Evolutionary conservation across 768 basidiomycete genomes (phyloP), one percentile per base, ranked within the genome.

Genomic region (Hygrocybe punicea): DNA sequence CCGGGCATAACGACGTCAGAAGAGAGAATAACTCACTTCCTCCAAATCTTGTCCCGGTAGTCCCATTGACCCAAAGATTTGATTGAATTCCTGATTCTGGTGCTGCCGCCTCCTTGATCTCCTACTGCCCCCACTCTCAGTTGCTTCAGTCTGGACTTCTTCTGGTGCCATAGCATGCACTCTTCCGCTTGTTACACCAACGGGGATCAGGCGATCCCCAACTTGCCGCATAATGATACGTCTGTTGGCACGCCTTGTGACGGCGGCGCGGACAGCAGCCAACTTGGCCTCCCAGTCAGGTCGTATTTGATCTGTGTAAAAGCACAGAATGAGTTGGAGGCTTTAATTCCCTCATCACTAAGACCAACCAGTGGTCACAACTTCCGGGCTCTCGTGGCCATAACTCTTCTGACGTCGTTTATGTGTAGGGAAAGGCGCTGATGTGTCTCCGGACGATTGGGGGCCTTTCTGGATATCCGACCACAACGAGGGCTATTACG

Each of bases 221-320:
- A 98, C 93, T 72, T 98, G 93, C 44, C 97, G 86, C 94, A 99
- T 98, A 55, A 99, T 89, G 69, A 98, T 96, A 45, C 97, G 83
- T 66, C 97, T 81, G 68, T 96, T 95, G 8, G 97, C 97, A 24
- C 95, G 87, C 58, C 97, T 84, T n/a, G 92, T 85, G 35, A 93
- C 95, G n/a, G 92, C 88, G 33, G 97, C 96, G 57, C 91, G 88
- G 44, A 98, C 93, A 36, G 93, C 87, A 47, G 92, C 93, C 37
- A 98, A 74, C 72, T 98, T 98, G 42, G 87, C 83, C 76, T 98
- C 95, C 97, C 97, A 98, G 70, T 98, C 96, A 1, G 97, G 96
- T 53, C 94, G 89, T 58, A 98, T 94, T 73, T 93, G 88, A 76
- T 99, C 97, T 96, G 62, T 53, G 17, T 52, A 57, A 55, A 35